Evolutionary conservation across 352 stramenopile species (phyloP), one percentile per base, ranked within the genome.

Genomic region (Pythium oligandrum): DNA sequence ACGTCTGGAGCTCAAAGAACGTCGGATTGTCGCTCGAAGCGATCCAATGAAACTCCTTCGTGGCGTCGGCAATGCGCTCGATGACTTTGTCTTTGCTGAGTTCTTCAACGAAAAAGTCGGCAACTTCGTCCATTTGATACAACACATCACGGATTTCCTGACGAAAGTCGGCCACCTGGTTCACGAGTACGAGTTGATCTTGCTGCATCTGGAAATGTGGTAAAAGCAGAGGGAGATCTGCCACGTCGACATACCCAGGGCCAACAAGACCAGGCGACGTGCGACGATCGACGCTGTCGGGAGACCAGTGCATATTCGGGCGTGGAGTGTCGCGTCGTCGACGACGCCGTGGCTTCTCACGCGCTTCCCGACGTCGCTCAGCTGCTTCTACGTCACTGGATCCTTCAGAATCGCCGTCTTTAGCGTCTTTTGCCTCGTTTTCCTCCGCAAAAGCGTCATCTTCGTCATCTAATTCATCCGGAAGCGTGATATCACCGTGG

Each of bases 121-220:
- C 78, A 1, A 86, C 78, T 50, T 88, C 73, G 33, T 82, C 58
- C 73, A 88, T 85, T 50, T 86, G 75, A 31, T 85, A 86, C 30
- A 85, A 43, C 7, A 80, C 68, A 38, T 86, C 73, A 12, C 75
- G 73, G 38, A 85, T 46, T 34, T 69, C 73, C 7, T 66, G 61
- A 11, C 63, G 71, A 31, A 88, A 73, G 4, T 79, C 59, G 0
- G 48, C 57, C 11, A 82, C 51, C 12, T 64, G 57, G n/a, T 86
- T 71, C 2, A 85, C 66, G 3, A 63, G 60, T 7, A 55, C 47
- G 6, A 88, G 48, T 0, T 52, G 63, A 44, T 86, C 75, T 33
- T 88, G 75, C n/a, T 80, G 64, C 0, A 50, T 40, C 9, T 81
- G 73, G 44, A 88, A 82, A 44, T 82, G 57, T 9, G 73, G 70